Percentiles rank a stretch among this genome's conserved stretches.
These are phyloP conservation scores for Ustanciosporium gigantosporum DNA, from an alignment of 1,284 basidiomycete species.

Conservation along the genomic window DNA sequence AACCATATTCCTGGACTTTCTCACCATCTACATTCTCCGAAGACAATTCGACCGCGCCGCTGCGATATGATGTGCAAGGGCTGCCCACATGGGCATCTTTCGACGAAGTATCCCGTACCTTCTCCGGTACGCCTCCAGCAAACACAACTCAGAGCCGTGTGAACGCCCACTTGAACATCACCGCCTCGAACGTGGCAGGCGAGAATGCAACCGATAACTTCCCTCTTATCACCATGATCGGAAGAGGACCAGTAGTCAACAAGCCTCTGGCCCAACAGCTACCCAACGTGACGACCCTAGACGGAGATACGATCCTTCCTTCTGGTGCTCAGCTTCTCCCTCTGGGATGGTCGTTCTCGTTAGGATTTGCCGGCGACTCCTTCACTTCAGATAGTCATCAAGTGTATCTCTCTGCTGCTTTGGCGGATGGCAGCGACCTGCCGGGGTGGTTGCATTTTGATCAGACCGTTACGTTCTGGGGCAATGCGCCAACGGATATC, in stretches of 20 bases:
- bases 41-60: constrained; percentile 13
- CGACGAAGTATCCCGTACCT: constrained; percentile 26
- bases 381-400: constrained; percentile 63
- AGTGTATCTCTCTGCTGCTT: constrained; percentile 72
- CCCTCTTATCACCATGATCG: constrained; percentile 36
- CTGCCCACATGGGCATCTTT: constrained; percentile 53
- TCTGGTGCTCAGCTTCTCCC: constrained; percentile 70
- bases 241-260: constrained; percentile 45
- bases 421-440: constrained; percentile 71
- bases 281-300: constrained; percentile 46
- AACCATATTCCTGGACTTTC: constrained; percentile 48
- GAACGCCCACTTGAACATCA: constrained; percentile 9
- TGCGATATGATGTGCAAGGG: constrained; percentile 22
- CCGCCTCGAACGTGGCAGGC: constrained; percentile 10
- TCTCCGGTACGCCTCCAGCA: constrained; percentile 42
- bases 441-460: constrained; percentile 78
- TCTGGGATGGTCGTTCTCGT: constrained; percentile 83
- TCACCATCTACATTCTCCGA: constrained; percentile 41
- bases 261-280: constrained; percentile 50
- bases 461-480: constrained; percentile 74
- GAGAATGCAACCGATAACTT: constrained; percentile 18
- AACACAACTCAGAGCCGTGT: constrained; percentile 2
- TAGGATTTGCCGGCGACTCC: constrained; percentile 77
- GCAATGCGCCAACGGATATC: constrained; percentile 69
- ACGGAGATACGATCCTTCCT: constrained; percentile 44